Base-by-base conservation (phyloP, 164 flowering plant genomes). In the Stephania japonica region DNA sequence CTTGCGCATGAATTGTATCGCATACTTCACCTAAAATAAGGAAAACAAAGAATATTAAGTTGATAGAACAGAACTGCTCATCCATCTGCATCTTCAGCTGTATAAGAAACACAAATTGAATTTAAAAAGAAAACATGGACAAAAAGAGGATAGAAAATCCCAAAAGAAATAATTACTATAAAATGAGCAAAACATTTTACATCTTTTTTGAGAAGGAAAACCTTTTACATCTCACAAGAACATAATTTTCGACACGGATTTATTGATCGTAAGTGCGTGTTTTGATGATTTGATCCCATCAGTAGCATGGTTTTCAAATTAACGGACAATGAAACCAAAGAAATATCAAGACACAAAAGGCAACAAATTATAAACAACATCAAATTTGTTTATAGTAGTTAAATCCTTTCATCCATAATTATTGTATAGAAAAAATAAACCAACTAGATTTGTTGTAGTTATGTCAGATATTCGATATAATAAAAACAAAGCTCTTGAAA, bases 1-100 rank as follows among this genome's bases (percentile, higher is more conserved):
- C 86, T 77, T 89, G 71, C 97, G 84, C 99, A 95, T 93, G 86
- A 82, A 89, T 70, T 91, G 97, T 73, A 95, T 89, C 59, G 94
- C 98, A 84, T 89, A 85, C 78, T 93, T 95, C 73, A 95, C 97
- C 99, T 95, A 69, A 4, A 83, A 78, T 1, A 65, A 70, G 70
- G 47, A 70, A 49, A 56, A 72, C 26, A 4, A 18, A 62, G 19
- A 42, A 61, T 12, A 32, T 73, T 41, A 70, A 69, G 42, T 32
- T 68, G n/a, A 67, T 23, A 49, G 12, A n/a, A 64, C 12, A 56
- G 65, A 6, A 11, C 21, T 25, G 16, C n/a, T 9, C 61, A 61
- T 67, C 13, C 27, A 42, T 43, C 32, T 16, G 10, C 23, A 42
- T 11, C 43, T 32, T 32, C 38, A n/a, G 38, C 4, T 1, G 38